Evolutionary conservation across 2,329 filamentous ascomycete genomes (phyloP).

Genomic region (Diaporthe nobilis): DNA sequence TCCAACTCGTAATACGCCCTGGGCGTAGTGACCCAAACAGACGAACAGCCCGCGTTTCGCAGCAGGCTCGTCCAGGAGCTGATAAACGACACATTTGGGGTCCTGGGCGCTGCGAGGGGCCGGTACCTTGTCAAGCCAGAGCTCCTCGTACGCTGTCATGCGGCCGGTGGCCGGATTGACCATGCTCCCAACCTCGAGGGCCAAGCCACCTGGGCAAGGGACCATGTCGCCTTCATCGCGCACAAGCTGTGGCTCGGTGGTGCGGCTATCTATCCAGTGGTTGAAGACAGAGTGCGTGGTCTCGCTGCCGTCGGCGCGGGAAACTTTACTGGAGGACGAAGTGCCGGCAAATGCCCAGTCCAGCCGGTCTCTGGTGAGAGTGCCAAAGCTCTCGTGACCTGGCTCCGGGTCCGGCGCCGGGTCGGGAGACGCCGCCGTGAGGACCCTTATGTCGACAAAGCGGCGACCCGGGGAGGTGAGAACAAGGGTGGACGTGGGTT

Average conservation of each 20-base stretch:
- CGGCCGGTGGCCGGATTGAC: conserved; percentile 67
- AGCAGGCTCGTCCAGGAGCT: conserved; percentile 51
- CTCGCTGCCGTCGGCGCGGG: conserved; percentile 46
- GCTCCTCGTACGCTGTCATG: conserved; percentile 73
- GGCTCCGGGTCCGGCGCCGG: conserved; percentile 2
- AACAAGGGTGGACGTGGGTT: conserved; percentile 76
- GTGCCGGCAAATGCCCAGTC: conserved; percentile 78
- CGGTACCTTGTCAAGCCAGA: conserved; percentile 68
- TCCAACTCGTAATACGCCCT: conserved; percentile 67
- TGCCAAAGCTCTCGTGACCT: not conserved
- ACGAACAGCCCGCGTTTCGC: conserved; percentile 65
- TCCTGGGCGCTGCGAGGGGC: conserved; percentile 33
- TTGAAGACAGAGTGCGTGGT: conserved; percentile 62
- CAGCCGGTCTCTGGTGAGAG: conserved; percentile 52
- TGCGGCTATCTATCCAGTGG: conserved; percentile 73
- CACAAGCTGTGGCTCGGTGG: conserved; percentile 53
- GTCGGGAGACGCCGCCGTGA: conserved; percentile 43
- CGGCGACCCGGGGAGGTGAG: conserved; percentile 69
- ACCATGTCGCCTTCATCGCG: conserved; percentile 72
- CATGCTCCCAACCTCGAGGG: conserved; percentile 73
- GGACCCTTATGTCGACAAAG: conserved; percentile 75
- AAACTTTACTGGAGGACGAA: conserved; percentile 55
- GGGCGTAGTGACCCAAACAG: conserved; percentile 66
- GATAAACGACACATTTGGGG: conserved; percentile 56
- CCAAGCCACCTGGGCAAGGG: conserved; percentile 55